Evolutionary conservation across 495 filamentous ascomycete genomes (phyloP).

Genomic region (Rostrohypoxylon terebratum): DNA sequence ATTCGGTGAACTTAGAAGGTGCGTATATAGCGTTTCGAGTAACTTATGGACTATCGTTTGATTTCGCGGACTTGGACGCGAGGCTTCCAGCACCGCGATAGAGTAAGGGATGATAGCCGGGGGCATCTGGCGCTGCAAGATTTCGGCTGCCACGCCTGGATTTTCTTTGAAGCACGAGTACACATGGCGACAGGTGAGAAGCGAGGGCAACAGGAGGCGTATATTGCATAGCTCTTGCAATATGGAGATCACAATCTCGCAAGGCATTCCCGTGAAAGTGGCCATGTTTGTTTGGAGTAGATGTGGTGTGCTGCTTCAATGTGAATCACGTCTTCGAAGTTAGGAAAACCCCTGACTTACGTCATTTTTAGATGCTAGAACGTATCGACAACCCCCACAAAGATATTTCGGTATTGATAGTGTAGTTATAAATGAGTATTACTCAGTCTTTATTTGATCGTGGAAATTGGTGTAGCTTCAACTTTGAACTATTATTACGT

Average conservation of each 20-base stretch:
- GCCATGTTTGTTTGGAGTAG: slow-evolving; percentile 24
- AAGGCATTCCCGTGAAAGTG: slow-evolving; percentile 22
- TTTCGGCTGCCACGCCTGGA: slow-evolving; percentile 22
- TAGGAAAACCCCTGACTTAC: not conserved
- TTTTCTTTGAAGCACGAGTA: slow-evolving; percentile 19
- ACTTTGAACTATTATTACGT: not conserved
- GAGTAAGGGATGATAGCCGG: slow-evolving; percentile 29
- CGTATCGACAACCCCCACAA: too few relatives aligned
- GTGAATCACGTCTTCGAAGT: too few relatives aligned
- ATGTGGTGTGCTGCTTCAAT: slow-evolving; percentile 8
- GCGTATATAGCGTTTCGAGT: slow-evolving; percentile 26
- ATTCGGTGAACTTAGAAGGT: slow-evolving; percentile 33
- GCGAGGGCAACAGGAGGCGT: slow-evolving; percentile 3
- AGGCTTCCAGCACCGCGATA: slow-evolving; percentile 26
- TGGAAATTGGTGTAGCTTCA: too few relatives aligned
- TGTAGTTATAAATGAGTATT: too few relatives aligned
- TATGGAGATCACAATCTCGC: slow-evolving; percentile 26
- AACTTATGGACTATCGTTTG: slow-evolving; percentile 13
- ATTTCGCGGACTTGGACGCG: slow-evolving; percentile 20
- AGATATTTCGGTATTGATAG: too few relatives aligned
- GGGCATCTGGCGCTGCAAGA: slow-evolving; percentile 28
- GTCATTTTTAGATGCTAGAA: too few relatives aligned
- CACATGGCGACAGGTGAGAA: slow-evolving; percentile 14
- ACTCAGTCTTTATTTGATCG: too few relatives aligned
- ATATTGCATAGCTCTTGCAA: slow-evolving; percentile 18